Conservation (phyloP, 768 basidiomycete species). For the Suillus subaureus region DNA sequence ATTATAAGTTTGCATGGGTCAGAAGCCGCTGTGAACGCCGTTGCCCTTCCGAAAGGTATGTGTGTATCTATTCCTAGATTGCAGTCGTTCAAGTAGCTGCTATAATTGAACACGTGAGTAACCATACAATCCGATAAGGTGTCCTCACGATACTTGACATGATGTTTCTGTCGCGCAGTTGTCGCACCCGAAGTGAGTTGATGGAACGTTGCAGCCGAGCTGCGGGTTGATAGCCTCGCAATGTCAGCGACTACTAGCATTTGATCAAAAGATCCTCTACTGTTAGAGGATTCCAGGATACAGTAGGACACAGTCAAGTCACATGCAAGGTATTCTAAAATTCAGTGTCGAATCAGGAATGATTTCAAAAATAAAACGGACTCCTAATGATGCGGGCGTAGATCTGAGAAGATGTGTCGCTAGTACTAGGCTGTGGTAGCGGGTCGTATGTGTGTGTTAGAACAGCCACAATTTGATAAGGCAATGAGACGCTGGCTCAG, state of each 20-base stretch:
- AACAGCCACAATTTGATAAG: neutral
- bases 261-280: neutral
- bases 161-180: neutral
- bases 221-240: neutral
- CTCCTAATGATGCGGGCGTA: neutral
- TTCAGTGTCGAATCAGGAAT: neutral
- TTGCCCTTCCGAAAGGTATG: neutral
- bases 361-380: neutral
- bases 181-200: neutral
- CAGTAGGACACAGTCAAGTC: neutral
- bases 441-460: neutral
- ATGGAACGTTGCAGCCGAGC: neutral
- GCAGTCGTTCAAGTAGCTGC: neutral
- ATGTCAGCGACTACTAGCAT: neutral
- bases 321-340: too few relatives aligned
- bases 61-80: neutral
- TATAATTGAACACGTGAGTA: neutral
- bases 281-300: neutral
- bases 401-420: neutral
- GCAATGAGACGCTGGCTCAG: neutral
- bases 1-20: neutral
- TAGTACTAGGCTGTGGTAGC: neutral
- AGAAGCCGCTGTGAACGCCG: neutral
- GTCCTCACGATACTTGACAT: neutral
- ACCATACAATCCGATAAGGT: neutral